A percentile compares a stretch with the other conserved stretches of the same genome.
Conservation (phyloP, 306 rosid genomes). For the Prunus padus region DNA sequence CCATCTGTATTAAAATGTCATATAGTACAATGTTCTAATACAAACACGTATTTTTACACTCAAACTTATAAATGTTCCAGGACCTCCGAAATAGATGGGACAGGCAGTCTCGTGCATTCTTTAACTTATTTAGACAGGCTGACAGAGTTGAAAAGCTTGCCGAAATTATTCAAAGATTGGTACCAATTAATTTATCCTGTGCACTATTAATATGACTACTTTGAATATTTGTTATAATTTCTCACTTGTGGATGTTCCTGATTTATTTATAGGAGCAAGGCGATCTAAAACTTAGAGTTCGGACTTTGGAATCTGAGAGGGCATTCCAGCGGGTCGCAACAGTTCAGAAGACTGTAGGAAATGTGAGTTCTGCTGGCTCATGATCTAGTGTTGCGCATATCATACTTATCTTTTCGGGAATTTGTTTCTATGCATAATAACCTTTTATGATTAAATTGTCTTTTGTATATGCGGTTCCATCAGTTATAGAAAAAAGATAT, state of each 20-base stretch:
- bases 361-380: conserved; percentile 60
- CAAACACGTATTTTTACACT: conserved; percentile 25
- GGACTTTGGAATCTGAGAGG: conserved; percentile 95
- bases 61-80: conserved; percentile 47
- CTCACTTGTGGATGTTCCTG: conserved; percentile 22
- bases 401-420: not conserved
- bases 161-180: conserved; percentile 77
- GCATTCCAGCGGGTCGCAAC: conserved; percentile 94
- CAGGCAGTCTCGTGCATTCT: conserved; percentile 83
- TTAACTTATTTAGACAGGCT: conserved; percentile 95
- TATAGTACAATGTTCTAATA: conserved; percentile 20
- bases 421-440: not conserved
- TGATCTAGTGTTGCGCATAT: conserved; percentile 17
- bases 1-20: conserved; percentile 18
- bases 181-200: conserved; percentile 23
- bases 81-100: conserved; percentile 87
- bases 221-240: conserved; percentile 22
- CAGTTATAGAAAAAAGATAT: not conserved
- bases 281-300: conserved; percentile 93
- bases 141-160: conserved; percentile 96
- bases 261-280: conserved; percentile 84
- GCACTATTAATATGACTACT: conserved; percentile 18
- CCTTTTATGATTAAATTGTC: not conserved
- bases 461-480: not conserved
- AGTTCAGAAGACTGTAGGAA: conserved; percentile 85